Base-by-base conservation (phyloP, 225 moss, liverwort and hornwort genomes). In the Climacium dendroides region DNA sequence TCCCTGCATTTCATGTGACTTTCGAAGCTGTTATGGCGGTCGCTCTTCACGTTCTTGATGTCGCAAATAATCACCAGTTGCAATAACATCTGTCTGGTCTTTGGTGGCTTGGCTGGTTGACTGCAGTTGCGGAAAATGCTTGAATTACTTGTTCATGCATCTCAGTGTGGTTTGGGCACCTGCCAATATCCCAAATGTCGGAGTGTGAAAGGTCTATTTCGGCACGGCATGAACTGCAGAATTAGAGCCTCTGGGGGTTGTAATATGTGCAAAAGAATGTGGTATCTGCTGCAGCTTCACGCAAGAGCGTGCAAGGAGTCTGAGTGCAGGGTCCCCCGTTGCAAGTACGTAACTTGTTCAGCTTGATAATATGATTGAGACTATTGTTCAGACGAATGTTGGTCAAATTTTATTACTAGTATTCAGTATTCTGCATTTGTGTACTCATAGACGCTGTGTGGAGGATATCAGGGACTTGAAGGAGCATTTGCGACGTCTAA, bases 261-360 rank as follows among this genome's bases (percentile, higher is more conserved):
- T 88, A 92, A 88, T 81, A 93, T 97, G 89, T 97, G 98, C 93
- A 98, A 98, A 87, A 91, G 96, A 91, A 98, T 98, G 97, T 98
- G 98, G 98, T 97, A 97, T 80, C 94, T 98, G 74, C 90, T 98
- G 78, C 98, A 98, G 90, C 93, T 97, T 89, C 98, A 98, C 91
- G 98, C 98, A 57, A 95, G 98, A 86, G 96, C 98, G 83, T 98
- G 98, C 88, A 98, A 98, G 91, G 97, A 98, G 85, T 95, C 98
- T 43, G 97, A 95, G 54, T 98, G 98, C 89, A 94, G 91, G 77
- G 98, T 98, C 43, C 98, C 98, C 54, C 98, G 98, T 87, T 98
- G 98, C 98, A 98, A 95, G 98, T 98, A 95, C 91, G 95, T 82
- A 32, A 59, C 64, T 80, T 86, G 50, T 66, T 48, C 35, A 74